Percentiles rank a stretch among this genome's conserved stretches.
Conservation (phyloP, 768 basidiomycete species). For the Hortiboletus flavorubellus region DNA sequence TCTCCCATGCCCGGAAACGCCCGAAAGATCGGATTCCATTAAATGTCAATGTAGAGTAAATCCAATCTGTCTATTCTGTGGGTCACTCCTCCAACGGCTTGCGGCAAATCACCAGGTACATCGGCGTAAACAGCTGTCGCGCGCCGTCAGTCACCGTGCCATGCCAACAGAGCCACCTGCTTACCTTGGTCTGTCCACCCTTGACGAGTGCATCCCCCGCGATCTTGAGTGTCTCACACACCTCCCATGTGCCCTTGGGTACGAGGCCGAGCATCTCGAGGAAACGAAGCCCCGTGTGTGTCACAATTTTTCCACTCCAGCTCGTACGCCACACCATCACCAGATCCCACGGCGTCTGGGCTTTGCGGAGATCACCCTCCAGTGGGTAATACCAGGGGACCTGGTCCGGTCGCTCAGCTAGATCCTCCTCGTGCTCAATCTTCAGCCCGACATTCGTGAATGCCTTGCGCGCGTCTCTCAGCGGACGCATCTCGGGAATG, state of each 20-base stretch:
- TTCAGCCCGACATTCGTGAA: conserved; percentile 81
- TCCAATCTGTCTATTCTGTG: neutral
- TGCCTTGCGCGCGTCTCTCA: conserved; percentile 68
- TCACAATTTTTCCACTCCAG: conserved; percentile 79
- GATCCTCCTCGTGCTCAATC: conserved; percentile 89
- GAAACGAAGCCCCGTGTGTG: conserved; percentile 72
- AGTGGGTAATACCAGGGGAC: conserved; percentile 96
- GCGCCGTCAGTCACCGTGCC: neutral
- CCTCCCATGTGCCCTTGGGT: conserved; percentile 90
- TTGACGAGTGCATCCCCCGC: conserved; percentile 77
- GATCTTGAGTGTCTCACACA: conserved; percentile 83
- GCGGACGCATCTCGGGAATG: conserved; percentile 93
- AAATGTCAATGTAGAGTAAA: neutral
- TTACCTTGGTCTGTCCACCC: conserved; percentile 83
- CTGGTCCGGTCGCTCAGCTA: conserved; percentile 77
- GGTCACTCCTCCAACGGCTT: conserved; percentile 39
- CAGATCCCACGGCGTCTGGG: conserved; percentile 92
- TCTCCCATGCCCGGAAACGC: conserved; percentile 12
- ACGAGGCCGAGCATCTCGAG: conserved; percentile 77
- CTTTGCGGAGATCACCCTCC: conserved; percentile 89
- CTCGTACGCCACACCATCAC: conserved; percentile 89
- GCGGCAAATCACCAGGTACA: conserved; percentile 68
- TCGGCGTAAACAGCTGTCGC: conserved; percentile 77
- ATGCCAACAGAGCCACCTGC: conserved; percentile 6
- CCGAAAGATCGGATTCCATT: conserved; percentile 30